Base-by-base conservation (phyloP, 108 stramenopile genomes). In the Chaetoceros muelleri region DNA sequence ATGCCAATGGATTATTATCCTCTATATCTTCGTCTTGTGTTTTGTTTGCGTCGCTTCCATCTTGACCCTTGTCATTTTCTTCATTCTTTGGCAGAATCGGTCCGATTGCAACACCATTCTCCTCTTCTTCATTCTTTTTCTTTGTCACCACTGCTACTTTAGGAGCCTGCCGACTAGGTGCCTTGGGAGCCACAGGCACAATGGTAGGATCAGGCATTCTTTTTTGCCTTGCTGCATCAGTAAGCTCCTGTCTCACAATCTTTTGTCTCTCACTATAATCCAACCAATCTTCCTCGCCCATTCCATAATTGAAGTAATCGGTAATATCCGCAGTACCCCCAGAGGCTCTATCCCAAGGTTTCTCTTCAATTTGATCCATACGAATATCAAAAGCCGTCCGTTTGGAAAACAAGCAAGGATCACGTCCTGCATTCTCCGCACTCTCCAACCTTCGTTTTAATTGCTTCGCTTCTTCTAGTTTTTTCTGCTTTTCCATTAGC, bases 351-450 rank as follows among this genome's bases (percentile, higher is more conserved):
- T 61, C 63, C 87, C 92, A 93, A n/a, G 87, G 91, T 56, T 90
- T 89, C 46, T 93, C 92, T 46, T 93, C 92, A 60, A 93, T 85
- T 61, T 92, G 90, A 72, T 89, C 85, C 71, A 93, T 85, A 8
- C 84, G 81, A 64, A 93, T 93, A 59, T 93, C 92, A 63, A 93
- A 93, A 19, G 85, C 84, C 1, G 92, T 93, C 8, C 92, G 74
- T 60, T 93, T 93, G 24, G 77, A 79, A 60, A 93, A 93, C 16
- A 93, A 70, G 49, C 82, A 81, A 0, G 92, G 84, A 67, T 93
- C 92, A 10, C 92, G 76, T 2, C 92, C 92, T 28, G 92, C 87
- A 57, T 93, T 93, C 70, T 93, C 92, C 64, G 84, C 84, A 24
- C 78, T 80, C 64, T 89, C 87, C 24, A 78, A 18, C 30, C 71